These are phyloP conservation scores for Cytospora chrysosperma DNA, from an alignment of 2,329 filamentous ascomycete species.

Conservation along the genomic window DNA sequence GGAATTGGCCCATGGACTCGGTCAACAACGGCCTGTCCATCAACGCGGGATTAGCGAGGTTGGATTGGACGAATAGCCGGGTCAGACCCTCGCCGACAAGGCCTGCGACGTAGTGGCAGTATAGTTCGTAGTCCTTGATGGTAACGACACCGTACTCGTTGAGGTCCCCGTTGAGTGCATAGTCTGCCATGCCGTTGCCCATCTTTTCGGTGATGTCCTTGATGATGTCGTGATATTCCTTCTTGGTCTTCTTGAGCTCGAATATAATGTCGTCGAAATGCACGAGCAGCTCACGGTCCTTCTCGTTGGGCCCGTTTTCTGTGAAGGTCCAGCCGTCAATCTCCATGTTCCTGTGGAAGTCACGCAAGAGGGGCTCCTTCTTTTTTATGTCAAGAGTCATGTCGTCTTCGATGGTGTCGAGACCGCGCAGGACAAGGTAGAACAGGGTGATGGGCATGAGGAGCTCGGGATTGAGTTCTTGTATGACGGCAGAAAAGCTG, in stretches of 20 bases:
- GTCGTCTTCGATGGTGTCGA: constrained; percentile 99
- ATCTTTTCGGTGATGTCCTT: constrained; percentile 91
- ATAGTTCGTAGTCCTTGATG: constrained; percentile 86
- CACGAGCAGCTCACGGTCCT: constrained; percentile 87
- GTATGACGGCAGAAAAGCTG: constrained; percentile 89
- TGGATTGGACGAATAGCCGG: constrained; percentile 81
- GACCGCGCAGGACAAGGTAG: constrained; percentile 86
- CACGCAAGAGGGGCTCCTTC: constrained; percentile 83
- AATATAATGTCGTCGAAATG: constrained; percentile 85
- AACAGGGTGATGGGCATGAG: constrained; percentile 84
- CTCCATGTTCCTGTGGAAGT: constrained; percentile 77
- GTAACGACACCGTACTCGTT: constrained; percentile 78
- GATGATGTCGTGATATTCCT: constrained; percentile 80
- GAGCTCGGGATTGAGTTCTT: constrained; percentile 93
- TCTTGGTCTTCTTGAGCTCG: constrained; percentile 87
- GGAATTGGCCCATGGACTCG: constrained; percentile 94
- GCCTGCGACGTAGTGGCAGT: constrained; percentile 98
- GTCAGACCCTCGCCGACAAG: constrained; percentile 95
- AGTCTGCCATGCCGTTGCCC: constrained; percentile 99
- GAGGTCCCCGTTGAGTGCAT: constrained; percentile 78
- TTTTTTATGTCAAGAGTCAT: constrained; percentile 81
- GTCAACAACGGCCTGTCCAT: constrained; percentile 76
- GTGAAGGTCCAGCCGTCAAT: constrained; percentile 88
- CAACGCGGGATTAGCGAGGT: constrained; percentile 82
- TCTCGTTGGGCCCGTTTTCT: constrained; percentile 85